Evolutionary conservation across 2,329 filamentous ascomycete species (phyloP).

Genomic region (Exophiala dermatitidis): DNA sequence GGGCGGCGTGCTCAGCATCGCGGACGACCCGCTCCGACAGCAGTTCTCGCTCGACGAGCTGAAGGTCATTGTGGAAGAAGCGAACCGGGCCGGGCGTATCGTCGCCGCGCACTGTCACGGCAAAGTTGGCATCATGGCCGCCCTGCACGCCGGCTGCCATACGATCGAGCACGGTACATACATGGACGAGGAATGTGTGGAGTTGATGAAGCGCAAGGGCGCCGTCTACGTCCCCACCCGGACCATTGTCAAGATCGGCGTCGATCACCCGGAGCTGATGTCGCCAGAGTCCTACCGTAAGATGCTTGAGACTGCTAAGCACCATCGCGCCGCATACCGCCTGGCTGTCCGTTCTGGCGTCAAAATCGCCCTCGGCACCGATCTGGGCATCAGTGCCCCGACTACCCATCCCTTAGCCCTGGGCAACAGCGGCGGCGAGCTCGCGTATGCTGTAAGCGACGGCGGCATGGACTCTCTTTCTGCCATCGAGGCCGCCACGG

Average conservation of each 20-base stretch:
- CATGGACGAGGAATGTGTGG: conserved; percentile 41
- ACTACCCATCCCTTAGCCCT: conserved; percentile 30
- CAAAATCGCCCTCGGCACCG: conserved; percentile 45
- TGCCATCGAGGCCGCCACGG: conserved; percentile 48
- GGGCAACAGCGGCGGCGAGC: conserved; percentile 42
- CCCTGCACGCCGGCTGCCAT: conserved; percentile 39
- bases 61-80: conserved; percentile 41
- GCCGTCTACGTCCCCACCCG: conserved; percentile 42
- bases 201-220: conserved; percentile 41
- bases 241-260: conserved; percentile 38
- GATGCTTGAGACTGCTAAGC: conserved; percentile 33
- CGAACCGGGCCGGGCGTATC: conserved; percentile 34
- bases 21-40: conserved; percentile 39
- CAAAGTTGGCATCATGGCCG: conserved; percentile 43
- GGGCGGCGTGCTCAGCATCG: conserved; percentile 40
- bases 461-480: conserved; percentile 45
- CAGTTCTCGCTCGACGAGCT: conserved; percentile 44
- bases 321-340: conserved; percentile 36
- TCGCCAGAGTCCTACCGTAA: conserved; percentile 35
- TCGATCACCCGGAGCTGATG: conserved; percentile 32
- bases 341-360: conserved; percentile 41
- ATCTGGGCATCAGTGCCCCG: conserved; percentile 37
- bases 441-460: conserved; percentile 41
- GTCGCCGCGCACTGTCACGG: conserved; percentile 44
- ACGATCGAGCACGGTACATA: conserved; percentile 47